These are phyloP conservation scores for Oxytropis ochrocephala DNA, from an alignment of 306 rosid genomes.

Conservation along the genomic window DNA sequence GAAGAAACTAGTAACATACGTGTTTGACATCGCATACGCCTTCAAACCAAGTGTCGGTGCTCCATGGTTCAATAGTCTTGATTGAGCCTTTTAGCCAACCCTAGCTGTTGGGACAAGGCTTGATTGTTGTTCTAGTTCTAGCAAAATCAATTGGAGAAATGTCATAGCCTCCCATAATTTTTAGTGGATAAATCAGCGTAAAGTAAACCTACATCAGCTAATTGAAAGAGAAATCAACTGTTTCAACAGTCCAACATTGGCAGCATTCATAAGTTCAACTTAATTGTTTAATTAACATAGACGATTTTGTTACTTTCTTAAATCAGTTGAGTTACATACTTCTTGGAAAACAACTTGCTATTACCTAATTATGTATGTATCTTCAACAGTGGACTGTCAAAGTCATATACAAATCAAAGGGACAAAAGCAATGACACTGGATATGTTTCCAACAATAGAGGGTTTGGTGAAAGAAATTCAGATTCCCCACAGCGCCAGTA, in stretches of 20 bases:
- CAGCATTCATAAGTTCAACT: not conserved
- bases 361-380: conserved; percentile 14
- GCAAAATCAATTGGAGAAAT: conserved; percentile 12
- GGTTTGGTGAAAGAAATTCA: conserved; percentile 60
- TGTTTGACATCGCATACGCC: too few species aligned
- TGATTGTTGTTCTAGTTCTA: not conserved
- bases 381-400: conserved; percentile 72
- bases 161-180: not conserved
- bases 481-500: conserved; percentile 43
- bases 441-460: conserved; percentile 38
- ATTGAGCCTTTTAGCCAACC: not conserved
- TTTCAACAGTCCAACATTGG: not conserved
- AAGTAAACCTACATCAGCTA: not conserved
- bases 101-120: not conserved
- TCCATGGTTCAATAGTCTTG: not conserved
- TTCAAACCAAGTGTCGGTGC: too few species aligned
- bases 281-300: not conserved
- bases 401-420: conserved; percentile 73
- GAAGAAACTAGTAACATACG: not conserved
- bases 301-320: not conserved
- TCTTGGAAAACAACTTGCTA: conserved; percentile 3
- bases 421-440: conserved; percentile 63
- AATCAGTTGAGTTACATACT: not conserved
- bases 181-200: not conserved
- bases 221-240: not conserved